phyloP scores from a whole-genome alignment of 2,329 filamentous ascomycete genomes.

The Colletotrichum agaves region DNA sequence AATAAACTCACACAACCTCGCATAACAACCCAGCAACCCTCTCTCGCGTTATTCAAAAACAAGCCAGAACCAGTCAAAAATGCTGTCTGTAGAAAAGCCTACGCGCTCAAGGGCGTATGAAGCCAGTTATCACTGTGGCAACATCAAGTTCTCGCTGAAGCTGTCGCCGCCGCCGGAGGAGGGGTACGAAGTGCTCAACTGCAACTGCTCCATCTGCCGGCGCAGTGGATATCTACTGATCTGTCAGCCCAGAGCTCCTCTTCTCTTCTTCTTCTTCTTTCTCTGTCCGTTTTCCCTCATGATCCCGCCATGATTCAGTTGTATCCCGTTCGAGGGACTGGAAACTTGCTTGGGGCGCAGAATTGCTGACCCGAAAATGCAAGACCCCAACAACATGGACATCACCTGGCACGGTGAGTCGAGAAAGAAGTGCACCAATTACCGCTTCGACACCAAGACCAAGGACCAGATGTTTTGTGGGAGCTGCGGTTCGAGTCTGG shows the following conservation, averaged over 20 bases:
- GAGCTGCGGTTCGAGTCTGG: constrained; percentile 58
- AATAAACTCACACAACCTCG: neutral
- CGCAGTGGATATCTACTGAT: constrained; percentile 63
- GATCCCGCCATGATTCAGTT: neutral
- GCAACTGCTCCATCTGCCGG: constrained; percentile 65
- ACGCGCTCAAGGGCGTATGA: constrained; percentile 54
- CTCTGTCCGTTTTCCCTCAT: neutral
- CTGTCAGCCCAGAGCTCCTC: constrained; percentile 46
- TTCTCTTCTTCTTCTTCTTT: neutral
- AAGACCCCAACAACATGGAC: constrained; percentile 52
- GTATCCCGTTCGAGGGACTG: neutral
- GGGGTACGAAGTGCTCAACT: constrained; percentile 55
- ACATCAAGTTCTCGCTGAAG: constrained; percentile 58
- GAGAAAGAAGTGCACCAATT: constrained; percentile 48
- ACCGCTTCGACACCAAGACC: constrained; percentile 59
- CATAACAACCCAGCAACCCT: neutral
- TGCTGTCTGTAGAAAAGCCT: constrained; percentile 31
- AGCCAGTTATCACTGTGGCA: constrained; percentile 64
- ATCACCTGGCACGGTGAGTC: constrained; percentile 56
- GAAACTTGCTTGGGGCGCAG: neutral
- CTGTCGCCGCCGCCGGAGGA: constrained; percentile 60
- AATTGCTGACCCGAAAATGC: neutral
- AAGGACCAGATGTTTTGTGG: constrained; percentile 62
- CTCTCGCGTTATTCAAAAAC: no score
- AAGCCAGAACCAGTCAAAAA: constrained; percentile 1